Base-by-base conservation (phyloP, 106 monocot species). In the Dendrobium chrysotoxum region DNA sequence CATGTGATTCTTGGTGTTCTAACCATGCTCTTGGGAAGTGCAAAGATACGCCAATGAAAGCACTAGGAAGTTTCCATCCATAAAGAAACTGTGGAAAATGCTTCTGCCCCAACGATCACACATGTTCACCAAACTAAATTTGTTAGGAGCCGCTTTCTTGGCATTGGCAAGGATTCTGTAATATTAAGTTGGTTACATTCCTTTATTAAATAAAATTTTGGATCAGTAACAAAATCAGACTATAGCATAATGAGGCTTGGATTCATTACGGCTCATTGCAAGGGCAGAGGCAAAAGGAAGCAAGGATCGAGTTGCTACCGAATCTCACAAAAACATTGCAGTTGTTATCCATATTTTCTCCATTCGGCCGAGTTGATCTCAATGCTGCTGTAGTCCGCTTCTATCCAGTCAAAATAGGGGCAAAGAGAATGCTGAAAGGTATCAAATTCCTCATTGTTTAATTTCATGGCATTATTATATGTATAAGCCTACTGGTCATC, bases 121-220 rank as follows among this genome's bases (percentile, higher is more conserved):
- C 67, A 74, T 75, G 82, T 92, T 15, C 26, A 80, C 4, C 76
- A 85, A 55, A 73, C 80, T 44, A 84, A 83, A 74, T 95, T 95
- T 55, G 84, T 95, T 78, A 82, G 78, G 45, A 53, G 90, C 1
- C 85, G 85, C 5, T 95, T 73, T 47, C 84, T 80, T 64, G 88
- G 92, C 2, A 55, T 83, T 50, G 82, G 79, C n/a, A 86, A 80
- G 28, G 77, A 80, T 71, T 85, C 86, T 21, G n/a, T 53, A 5
- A 75, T 91, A 73, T 39, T 85, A 41, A 78, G 87, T 77, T 95
- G 86, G 90, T 21, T 90, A 92, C 79, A 89, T 82, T 92, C 94
- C 44, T 97, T 97, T 79, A 72, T 83, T 13, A 97, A 97, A 75
- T 94, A 97, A 80, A 94, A 94, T 73, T 92, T 91, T 86, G 92